Conservation (phyloP, 176 grass and related monocot genomes). For the Carex parvula region DNA sequence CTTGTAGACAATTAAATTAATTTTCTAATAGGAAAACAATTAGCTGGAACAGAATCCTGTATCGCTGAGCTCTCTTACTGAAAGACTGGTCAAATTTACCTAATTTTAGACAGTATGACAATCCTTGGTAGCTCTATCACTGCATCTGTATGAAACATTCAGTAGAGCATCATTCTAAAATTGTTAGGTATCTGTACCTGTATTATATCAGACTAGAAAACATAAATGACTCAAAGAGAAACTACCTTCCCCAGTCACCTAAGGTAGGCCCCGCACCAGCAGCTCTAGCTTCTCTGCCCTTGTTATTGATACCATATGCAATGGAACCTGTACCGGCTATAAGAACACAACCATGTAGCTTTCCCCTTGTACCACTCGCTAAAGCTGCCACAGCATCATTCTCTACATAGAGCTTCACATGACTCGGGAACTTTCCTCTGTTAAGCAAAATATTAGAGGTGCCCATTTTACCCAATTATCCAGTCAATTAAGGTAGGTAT, state of each 20-base stretch:
- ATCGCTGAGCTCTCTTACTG: neutral
- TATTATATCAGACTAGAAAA: conserved; percentile 22
- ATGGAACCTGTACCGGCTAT: conserved; percentile 94
- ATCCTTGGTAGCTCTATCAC: neutral
- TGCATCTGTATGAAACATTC: conserved; percentile 3
- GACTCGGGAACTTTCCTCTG: conserved; percentile 67
- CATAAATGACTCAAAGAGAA: neutral
- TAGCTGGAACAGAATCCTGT: neutral
- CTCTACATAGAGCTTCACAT: conserved; percentile 81
- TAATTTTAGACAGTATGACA: conserved; percentile 4
- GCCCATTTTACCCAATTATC: conserved; percentile 4
- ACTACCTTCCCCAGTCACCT: conserved; percentile 93
- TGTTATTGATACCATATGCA: conserved; percentile 88
- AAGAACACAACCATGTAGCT: conserved; percentile 84
- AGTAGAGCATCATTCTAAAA: neutral
- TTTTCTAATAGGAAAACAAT: neutral
- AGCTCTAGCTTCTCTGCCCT: conserved; percentile 89
- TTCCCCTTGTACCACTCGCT: conserved; percentile 96
- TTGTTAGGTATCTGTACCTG: neutral
- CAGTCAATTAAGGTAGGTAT: neutral
- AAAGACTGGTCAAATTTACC: neutral
- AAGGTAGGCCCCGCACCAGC: conserved; percentile 93
- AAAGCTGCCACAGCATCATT: conserved; percentile 92
- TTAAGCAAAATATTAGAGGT: conserved; percentile 19
- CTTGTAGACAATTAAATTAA: neutral